A percentile compares a stretch with the other conserved stretches of the same genome.
Evolutionary conservation across 2,329 filamentous ascomycete species (phyloP).

Genomic region (Fusarium veterinarium): DNA sequence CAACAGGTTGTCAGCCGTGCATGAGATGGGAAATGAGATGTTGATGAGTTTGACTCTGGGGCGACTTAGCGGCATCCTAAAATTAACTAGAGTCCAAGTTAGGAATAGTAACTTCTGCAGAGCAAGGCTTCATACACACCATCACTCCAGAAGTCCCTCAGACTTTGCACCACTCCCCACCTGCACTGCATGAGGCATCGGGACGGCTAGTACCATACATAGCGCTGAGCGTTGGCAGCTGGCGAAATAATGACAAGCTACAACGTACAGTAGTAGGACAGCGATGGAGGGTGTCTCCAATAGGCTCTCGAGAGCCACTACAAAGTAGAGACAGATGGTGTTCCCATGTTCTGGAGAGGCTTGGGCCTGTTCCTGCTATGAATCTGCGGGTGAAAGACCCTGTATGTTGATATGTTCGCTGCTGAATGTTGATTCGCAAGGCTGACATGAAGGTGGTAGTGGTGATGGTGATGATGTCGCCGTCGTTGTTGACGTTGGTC

Average conservation of each 20-base stretch:
- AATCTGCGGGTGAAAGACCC: neutral
- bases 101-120: slow-evolving; percentile 21
- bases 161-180: slow-evolving; percentile 26
- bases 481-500: slow-evolving; percentile 4
- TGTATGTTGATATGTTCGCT: neutral
- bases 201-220: slow-evolving; percentile 36
- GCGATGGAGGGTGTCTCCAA: slow-evolving; percentile 7
- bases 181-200: slow-evolving; percentile 26
- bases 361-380: neutral
- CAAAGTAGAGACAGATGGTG: slow-evolving; percentile 18
- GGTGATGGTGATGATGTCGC: slow-evolving; percentile 15
- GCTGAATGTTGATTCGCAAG: slow-evolving; percentile 3
- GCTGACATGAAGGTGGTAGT: neutral
- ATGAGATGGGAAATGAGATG: slow-evolving; percentile 43
- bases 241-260: slow-evolving; percentile 12
- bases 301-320: slow-evolving; percentile 1
- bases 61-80: slow-evolving; percentile 29
- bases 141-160: slow-evolving; percentile 42
- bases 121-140: slow-evolving; percentile 25
- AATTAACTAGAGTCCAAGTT: slow-evolving; percentile 26
- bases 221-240: slow-evolving; percentile 32
- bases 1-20: slow-evolving; percentile 38
- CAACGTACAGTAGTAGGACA: slow-evolving; percentile 2
- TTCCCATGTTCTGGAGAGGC: neutral
- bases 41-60: slow-evolving; percentile 31